A percentile compares a stretch with the other conserved stretches of the same genome.
phyloP scores from a whole-genome alignment of 352 stramenopile species.

The Blastocystis sp. region DNA sequence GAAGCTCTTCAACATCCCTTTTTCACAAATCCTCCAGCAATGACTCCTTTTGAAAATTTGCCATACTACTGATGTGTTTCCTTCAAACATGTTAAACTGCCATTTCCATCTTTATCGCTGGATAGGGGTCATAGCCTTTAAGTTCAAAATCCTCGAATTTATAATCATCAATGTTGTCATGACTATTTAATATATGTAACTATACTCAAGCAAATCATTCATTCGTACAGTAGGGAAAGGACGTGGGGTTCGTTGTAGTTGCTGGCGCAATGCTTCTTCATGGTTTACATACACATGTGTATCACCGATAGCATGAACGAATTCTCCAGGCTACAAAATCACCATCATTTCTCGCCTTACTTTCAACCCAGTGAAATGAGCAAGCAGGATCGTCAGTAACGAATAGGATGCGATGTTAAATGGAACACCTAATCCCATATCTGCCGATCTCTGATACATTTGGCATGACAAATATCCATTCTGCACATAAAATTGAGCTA shows the following conservation, averaged over 20 bases:
- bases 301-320: conserved; percentile 97
- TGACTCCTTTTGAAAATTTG: conserved; percentile 16
- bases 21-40: conserved; percentile 16
- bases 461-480: conserved; percentile 77
- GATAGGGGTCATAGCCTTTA: conserved; percentile 86
- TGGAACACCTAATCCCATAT: conserved; percentile 97
- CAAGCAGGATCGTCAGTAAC: conserved; percentile 89
- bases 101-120: conserved; percentile 98
- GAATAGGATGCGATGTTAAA: conserved; percentile 99
- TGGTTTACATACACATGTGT: conserved; percentile 98
- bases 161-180: conserved; percentile 88
- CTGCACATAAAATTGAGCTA: conserved; percentile 87
- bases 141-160: conserved; percentile 90
- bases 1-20: conserved; percentile 33
- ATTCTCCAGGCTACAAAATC: conserved; percentile 84
- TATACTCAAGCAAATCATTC: conserved; percentile 66
- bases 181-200: conserved; percentile 71
- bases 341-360: background rate
- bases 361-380: conserved; percentile 78
- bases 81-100: conserved; percentile 68
- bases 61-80: background rate
- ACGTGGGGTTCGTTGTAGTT: conserved; percentile 83
- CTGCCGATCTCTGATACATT: conserved; percentile 98
- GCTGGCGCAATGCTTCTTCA: conserved; percentile 88
- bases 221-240: conserved; percentile 89